Conservation (phyloP, 2,329 filamentous ascomycete species). For the Epichloe aotearoae region DNA sequence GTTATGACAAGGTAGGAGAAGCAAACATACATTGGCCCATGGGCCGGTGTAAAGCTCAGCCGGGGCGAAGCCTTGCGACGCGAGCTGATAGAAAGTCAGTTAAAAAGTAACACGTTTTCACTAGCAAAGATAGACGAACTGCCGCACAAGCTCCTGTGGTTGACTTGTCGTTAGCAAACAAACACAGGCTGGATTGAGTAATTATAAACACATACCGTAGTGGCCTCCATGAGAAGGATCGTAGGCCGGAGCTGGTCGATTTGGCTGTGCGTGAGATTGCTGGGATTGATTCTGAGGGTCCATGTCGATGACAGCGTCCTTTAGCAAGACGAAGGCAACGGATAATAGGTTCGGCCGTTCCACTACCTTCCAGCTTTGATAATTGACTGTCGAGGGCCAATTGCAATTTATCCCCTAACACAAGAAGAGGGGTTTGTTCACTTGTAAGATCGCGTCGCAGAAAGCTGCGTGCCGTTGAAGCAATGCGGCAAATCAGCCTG, state of each 20-base stretch:
- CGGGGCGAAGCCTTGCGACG: conserved; percentile 77
- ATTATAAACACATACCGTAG: conserved; percentile 47
- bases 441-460: not conserved
- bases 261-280: conserved; percentile 42
- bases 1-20: not conserved
- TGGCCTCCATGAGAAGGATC: conserved; percentile 63
- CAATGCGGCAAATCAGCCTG: not conserved
- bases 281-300: conserved; percentile 32
- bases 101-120: not conserved
- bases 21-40: conserved; percentile 72
- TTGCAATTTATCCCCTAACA: not conserved
- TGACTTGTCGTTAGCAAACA: conserved; percentile 9
- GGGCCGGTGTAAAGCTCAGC: conserved; percentile 86
- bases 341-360: not conserved
- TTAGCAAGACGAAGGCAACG: not conserved
- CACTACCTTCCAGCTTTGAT: not conserved
- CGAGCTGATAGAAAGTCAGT: conserved; percentile 46
- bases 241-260: conserved; percentile 52
- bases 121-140: conserved; percentile 17
- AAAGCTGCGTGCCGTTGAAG: not conserved
- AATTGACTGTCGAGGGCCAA: not conserved
- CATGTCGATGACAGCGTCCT: conserved; percentile 15
- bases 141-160: conserved; percentile 32
- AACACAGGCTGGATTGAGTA: not conserved
- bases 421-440: too few species aligned